Evolutionary conservation across 495 filamentous ascomycete species (phyloP), one percentile per base, ranked within the genome.

Genomic region (Lophium mytilinum): DNA sequence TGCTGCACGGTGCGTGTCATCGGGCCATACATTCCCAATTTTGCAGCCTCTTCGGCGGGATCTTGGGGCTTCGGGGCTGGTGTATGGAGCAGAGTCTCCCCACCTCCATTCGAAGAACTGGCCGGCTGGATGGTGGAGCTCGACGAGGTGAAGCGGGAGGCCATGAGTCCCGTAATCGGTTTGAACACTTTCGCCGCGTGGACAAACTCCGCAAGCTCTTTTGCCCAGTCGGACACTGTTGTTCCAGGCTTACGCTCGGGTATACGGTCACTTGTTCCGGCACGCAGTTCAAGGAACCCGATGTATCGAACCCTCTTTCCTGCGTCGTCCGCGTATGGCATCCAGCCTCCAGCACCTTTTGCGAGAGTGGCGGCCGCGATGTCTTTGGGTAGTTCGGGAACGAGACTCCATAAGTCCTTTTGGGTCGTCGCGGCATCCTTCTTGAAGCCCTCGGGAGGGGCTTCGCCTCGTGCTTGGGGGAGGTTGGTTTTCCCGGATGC

Each of bases 131-230:
- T 71, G 68, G 1, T 1, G 73, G 71, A 4, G 4, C 85, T 78
- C 0, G 88, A 84, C 3, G 86, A 86, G 0, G 89, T 96, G 66
- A 98, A 98, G 4, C 90, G 83, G 21, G 87, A 87, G 15, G 93
- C 93, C 87, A 98, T 96, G 56, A 87, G 76, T 0, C 89, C 89
- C 30, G 86, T 86, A 77, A 95, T 85, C 0, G 93, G 93, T 68
- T 88, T 90, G 76, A 96, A 97, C 7, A 96, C 91, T 64, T 85
- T 79, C 7, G 94, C 93, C 33, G 89, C 92, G 56, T 86, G 87
- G 40, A 83, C 78, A 68, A 98, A 98, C 67, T 98, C 94, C 41
- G 83, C 70, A 50, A 95, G 76, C 69, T 98, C 93, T 53, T 80
- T 82, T 6, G 82, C 67, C 78, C 89, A 94, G 53, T 91, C 89